These are phyloP conservation scores for Diplodia mutila DNA, from an alignment of 2,329 filamentous ascomycete species.

Conservation along the genomic window DNA sequence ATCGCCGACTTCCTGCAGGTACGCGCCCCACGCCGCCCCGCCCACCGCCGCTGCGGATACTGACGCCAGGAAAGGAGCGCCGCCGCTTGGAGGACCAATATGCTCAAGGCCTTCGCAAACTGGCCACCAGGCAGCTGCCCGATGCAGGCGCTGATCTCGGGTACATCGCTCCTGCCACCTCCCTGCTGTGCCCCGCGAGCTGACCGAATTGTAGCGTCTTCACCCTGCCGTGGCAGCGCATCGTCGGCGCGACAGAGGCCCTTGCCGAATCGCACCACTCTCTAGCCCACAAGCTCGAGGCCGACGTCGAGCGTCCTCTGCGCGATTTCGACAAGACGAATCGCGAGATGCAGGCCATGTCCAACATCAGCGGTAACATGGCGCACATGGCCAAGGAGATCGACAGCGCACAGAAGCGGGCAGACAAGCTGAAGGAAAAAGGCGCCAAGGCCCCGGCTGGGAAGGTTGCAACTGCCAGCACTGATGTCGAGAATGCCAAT, in stretches of 20 bases:
- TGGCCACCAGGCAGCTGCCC: slow-evolving; percentile 73
- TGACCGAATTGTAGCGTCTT: slow-evolving; percentile 68
- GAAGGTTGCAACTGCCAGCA: slow-evolving; percentile 75
- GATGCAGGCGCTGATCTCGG: slow-evolving; percentile 82
- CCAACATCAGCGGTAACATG: slow-evolving; percentile 80
- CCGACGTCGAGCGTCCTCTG: slow-evolving; percentile 83
- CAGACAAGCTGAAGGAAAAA: slow-evolving; percentile 82
- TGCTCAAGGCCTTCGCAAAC: slow-evolving; percentile 77
- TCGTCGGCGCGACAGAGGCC: slow-evolving; percentile 76
- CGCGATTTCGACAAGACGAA: slow-evolving; percentile 74
- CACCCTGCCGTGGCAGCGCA: slow-evolving; percentile 84
- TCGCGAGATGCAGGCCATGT: slow-evolving; percentile 77
- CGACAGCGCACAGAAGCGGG: slow-evolving; percentile 79
- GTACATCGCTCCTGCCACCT: slow-evolving; percentile 57
- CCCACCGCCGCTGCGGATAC: slow-evolving; percentile 10
- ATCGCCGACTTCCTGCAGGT: slow-evolving; percentile 98
- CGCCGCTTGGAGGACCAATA: slow-evolving; percentile 91
- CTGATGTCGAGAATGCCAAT: slow-evolving; percentile 75
- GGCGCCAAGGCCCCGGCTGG: slow-evolving; percentile 74
- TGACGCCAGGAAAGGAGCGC: slow-evolving; percentile 70
- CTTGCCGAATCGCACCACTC: slow-evolving; percentile 82
- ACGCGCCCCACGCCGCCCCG: slow-evolving; percentile 40
- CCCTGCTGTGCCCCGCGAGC: slow-evolving; percentile 27
- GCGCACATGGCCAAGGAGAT: slow-evolving; percentile 80
- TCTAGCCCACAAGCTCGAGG: slow-evolving; percentile 80